Conservation (phyloP, 768 basidiomycete species). For the Fistulinella prunicolor region DNA sequence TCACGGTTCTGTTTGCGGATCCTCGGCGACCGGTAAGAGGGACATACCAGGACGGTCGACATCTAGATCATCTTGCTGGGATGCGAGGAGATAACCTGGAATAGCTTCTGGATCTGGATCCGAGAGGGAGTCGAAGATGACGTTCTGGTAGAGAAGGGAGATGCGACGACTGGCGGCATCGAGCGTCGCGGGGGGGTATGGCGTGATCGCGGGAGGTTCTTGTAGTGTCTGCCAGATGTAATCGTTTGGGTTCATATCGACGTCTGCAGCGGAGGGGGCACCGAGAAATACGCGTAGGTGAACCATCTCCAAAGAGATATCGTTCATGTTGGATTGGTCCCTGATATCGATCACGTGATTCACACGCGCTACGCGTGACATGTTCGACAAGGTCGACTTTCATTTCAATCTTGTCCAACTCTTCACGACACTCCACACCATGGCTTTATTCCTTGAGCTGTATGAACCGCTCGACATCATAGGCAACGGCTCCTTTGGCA, state of each 20-base stretch:
- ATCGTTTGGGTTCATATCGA: conserved; percentile 6
- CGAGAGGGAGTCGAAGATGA: conserved; percentile 56
- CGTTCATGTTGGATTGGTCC: too few species aligned
- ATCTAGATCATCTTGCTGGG: conserved; percentile 20
- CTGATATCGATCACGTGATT: conserved; percentile 30
- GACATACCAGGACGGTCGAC: conserved; percentile 14
- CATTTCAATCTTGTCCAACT: conserved; percentile 23
- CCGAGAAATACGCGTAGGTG: conserved; percentile 55
- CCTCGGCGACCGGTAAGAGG: conserved; percentile 1
- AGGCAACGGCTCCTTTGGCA: conserved; percentile 96
- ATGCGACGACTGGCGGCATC: conserved; percentile 69
- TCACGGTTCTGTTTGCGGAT: conserved; percentile 3
- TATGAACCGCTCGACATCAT: conserved; percentile 91
- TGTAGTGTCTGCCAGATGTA: conserved; percentile 10
- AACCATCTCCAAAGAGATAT: too few species aligned
- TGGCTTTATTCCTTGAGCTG: conserved; percentile 55
- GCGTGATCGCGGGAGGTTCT: conserved; percentile 5
- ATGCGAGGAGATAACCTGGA: too few species aligned
- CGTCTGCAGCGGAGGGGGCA: conserved; percentile 35
- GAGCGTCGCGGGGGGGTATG: conserved; percentile 52
- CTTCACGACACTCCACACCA: too few species aligned
- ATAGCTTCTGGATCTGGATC: conserved; percentile 26
- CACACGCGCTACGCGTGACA: conserved; percentile 18
- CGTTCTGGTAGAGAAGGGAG: conserved; percentile 66
- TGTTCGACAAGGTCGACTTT: conserved; percentile 17